Evolutionary conservation across 2,329 filamentous ascomycete species (phyloP), one percentile per base, ranked within the genome.

Genomic region (Polychaeton citri): DNA sequence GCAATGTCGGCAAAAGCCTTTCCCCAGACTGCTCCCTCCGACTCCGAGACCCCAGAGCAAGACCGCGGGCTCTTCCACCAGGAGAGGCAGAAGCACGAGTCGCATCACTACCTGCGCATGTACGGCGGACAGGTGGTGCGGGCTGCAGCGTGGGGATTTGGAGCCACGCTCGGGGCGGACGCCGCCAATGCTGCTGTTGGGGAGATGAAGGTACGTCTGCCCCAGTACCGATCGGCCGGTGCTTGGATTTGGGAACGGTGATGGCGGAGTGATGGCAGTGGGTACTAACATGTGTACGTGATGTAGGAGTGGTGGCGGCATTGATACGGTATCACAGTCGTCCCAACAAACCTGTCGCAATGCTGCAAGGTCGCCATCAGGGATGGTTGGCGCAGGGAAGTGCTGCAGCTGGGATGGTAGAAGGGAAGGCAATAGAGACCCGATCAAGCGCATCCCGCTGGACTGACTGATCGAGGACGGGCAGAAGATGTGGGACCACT

Each of bases 171-270:
- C 15, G 49, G 50, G 3, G 49, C 50, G 6, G 48, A 53, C 32
- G 50, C 44, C 33, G 50, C 50, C 2, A 51, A 53, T 34, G 47
- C 44, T 19, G 46, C 42, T 12, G 44, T 53, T n/a, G 50, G 50
- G 12, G 50, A 53, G 28, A 46, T 44, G 21, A 49, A 40, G 41
- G 50, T 50, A 38, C 6, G 46, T 38, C 4, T 4, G n/a, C n/a
- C n/a, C n/a, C n/a, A n/a, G n/a, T n/a, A n/a, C n/a, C n/a, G n/a
- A n/a, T n/a, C n/a, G n/a, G n/a, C n/a, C n/a, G n/a, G n/a, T n/a
- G n/a, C n/a, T n/a, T n/a, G 40, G 34, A 19, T 26, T 26, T 26
- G 21, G 13, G 21, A 26, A 26, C 8, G 21, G 21, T 26, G 13
- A n/a, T n/a, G n/a, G n/a, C n/a, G n/a, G 5, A 10, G 7, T 19